Base-by-base conservation (phyloP, 2,329 filamentous ascomycete genomes). In the Penicillium sp. region DNA sequence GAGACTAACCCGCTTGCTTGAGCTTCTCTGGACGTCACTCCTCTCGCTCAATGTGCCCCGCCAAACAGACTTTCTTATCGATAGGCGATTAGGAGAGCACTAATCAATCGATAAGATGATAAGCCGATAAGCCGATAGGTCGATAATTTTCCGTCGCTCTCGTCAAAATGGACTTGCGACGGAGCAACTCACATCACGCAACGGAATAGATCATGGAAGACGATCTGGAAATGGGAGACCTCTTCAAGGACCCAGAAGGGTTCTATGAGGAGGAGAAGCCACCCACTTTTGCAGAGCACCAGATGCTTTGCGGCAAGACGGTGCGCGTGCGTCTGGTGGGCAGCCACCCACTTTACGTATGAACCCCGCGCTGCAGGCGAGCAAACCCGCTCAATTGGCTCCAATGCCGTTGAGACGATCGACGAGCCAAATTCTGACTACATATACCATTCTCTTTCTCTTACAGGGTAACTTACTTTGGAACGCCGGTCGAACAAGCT, bases 401-500 rank as follows among this genome's bases (percentile, higher is more conserved):
- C 18, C 36, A 33, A 39, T 28, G 27, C 27, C 33, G 37, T 43
- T 34, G 36, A 51, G 58, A 49, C 44, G 48, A 11, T 7, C 29
- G 29, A 32, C 44, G 37, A 12, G 37, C 24, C 39, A 18, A 32
- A 11, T 18, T 3, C 26, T 39, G 12, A 33, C 24, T 13, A 26
- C 27, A 13, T 36, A 9, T 8, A 13, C 13, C n/a, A 18, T 24
- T 5, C 18, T n/a, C 18, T n/a, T 3, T 13, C 49, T 3, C 1
- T 26, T 25, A 34, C 27, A 81, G 81, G 90, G 88, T 12, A 88
- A 96, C 69, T 79, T 87, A 55, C 79, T 96, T 28, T 97, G 91
- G 91, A 94, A 96, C 68, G 90, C 88, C 51, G 85, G 85, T 51
- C 85, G 87, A 53, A 82, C 88, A 35, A 79, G 91, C 42, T 82